phyloP scores from a whole-genome alignment of 164 flowering plant genomes.

The Nymphaea colorata region DNA sequence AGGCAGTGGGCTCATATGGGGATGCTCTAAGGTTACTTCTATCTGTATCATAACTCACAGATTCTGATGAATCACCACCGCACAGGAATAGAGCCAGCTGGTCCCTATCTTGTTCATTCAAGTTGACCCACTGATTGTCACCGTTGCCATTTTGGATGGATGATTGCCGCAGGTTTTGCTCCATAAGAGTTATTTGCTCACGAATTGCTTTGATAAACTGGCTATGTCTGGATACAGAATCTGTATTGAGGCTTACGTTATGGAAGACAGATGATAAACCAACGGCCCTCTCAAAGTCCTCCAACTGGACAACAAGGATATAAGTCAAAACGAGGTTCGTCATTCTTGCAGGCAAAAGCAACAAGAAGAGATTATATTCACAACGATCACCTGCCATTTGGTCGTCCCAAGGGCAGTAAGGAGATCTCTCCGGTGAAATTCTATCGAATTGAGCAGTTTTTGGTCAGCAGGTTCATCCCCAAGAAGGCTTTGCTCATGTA shows the following conservation, averaged over 20 bases:
- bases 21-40: constrained; percentile 23
- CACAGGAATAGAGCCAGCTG: constrained; percentile 40
- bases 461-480: constrained; percentile 20
- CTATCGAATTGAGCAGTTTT: constrained; percentile 27
- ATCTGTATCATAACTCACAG: constrained; percentile 9
- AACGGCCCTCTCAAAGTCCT: constrained; percentile 45
- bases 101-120: constrained; percentile 38
- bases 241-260: constrained; percentile 15
- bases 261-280: constrained; percentile 14
- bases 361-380: background rate
- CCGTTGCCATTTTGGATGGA: constrained; percentile 12
- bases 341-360: background rate
- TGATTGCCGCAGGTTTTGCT: constrained; percentile 19
- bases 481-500: constrained; percentile 39
- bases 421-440: constrained; percentile 43
- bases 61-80: constrained; percentile 18
- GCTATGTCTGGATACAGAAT: constrained; percentile 26
- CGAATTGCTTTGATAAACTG: constrained; percentile 39
- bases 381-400: constrained; percentile 45
- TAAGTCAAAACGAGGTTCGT: background rate
- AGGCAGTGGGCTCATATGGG: constrained; percentile 23
- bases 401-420: constrained; percentile 43
- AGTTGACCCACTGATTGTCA: constrained; percentile 19
- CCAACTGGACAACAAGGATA: constrained; percentile 22
- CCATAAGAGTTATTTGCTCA: constrained; percentile 30